Evolutionary conservation across 2,329 filamentous ascomycete species (phyloP), one percentile per base, ranked within the genome.

Genomic region (Rhynchosporium graminicola): DNA sequence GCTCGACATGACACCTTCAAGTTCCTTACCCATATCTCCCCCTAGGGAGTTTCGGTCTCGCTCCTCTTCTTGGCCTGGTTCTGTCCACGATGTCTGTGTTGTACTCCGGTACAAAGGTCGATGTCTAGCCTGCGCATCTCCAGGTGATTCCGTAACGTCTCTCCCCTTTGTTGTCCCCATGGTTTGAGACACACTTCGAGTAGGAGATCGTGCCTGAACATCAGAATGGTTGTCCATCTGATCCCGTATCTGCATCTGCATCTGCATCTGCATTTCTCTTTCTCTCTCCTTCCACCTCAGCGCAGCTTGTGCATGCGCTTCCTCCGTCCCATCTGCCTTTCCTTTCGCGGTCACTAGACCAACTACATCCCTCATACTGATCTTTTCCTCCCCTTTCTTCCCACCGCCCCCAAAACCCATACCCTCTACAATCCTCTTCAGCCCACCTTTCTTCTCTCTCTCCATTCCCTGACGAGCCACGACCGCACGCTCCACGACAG

Each of bases 241-340:
- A 2, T 1, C 9, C 43, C 28, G 3, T 7, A 40, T 13, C 15
- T 15, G 40, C 40, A n/a, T n/a, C 40, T 40, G 40, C 40, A n/a
- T n/a, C 40, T 40, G 36, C 36, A 40, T 40, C 36, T 40, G 7
- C 36, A 43, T 4, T 10, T 52, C 50, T n/a, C 50, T 52, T 10
- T 52, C 50, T 33, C 33, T 31, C 12, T 54, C n/a, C 4, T n/a
- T 20, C 51, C 51, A 40, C 13, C 26, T 28, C 12, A 57, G 2
- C 12, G 42, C 40, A 12, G 54, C 54, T 46, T 43, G 54, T 3
- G 54, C 54, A 46, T 57, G 40, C 28, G 42, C 54, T 26, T 57
- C 54, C 15, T 43, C 28, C 20, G 13, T 57, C 38, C 33, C 54
- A 26, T 42, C n/a, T 10, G 28, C 51, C 28, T 26, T 40, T 15